Conservation (phyloP, 2,329 filamentous ascomycete genomes). For the Fusarium sp. region DNA sequence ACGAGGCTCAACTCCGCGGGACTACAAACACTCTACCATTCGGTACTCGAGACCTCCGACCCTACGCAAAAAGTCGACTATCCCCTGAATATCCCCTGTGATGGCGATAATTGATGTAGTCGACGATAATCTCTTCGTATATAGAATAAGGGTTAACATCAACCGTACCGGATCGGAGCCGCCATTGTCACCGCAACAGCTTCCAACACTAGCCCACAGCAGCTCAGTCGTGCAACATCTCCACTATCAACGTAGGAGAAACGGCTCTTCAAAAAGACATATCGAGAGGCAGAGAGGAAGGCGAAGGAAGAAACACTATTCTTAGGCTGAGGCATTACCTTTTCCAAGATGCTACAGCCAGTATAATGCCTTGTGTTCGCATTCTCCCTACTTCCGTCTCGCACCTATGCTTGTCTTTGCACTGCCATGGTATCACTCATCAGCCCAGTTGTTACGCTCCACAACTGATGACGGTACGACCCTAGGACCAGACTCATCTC, state of each 20-base stretch:
- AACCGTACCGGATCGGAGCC: background rate
- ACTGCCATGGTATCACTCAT: background rate
- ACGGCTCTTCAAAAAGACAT: background rate
- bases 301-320: background rate
- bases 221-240: background rate
- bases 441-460: conserved; percentile 44
- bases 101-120: background rate
- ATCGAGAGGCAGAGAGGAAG: background rate
- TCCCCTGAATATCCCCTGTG: no score
- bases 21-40: no score
- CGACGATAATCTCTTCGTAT: background rate
- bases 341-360: background rate
- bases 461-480: conserved; percentile 44
- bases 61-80: no score
- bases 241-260: background rate
- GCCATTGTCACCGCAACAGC: background rate
- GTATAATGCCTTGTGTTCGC: background rate
- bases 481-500: conserved; percentile 35
- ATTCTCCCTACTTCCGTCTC: background rate
- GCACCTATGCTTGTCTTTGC: background rate
- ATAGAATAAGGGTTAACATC: background rate
- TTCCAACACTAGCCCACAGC: background rate
- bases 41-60: no score
- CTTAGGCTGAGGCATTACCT: background rate
- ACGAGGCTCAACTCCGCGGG: no score